phyloP scores from a whole-genome alignment of 1,284 basidiomycete species.

The Laetiporus sulphureus region DNA sequence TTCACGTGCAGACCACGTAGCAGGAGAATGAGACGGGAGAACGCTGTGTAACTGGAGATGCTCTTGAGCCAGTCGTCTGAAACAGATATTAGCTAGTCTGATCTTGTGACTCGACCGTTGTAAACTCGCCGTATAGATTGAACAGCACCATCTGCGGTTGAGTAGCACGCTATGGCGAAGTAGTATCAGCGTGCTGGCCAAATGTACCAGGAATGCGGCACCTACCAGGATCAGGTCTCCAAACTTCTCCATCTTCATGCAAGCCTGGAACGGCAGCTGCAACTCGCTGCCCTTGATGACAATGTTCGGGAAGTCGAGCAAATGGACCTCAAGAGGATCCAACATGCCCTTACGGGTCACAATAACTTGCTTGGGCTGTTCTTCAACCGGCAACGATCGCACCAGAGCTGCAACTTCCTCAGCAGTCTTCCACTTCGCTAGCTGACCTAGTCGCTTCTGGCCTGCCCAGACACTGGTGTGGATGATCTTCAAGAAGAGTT shows the following conservation, averaged over 20 bases:
- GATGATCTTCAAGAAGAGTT: conserved; percentile 98
- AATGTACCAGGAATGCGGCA: conserved; percentile 2
- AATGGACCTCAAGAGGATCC: conserved; percentile 95
- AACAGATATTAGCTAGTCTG: neutral
- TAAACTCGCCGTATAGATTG: conserved; percentile 79
- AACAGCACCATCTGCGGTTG: conserved; percentile 99
- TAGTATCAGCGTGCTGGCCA: conserved; percentile 1
- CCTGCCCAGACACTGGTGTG: conserved; percentile 99
- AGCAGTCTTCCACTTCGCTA: conserved; percentile 99
- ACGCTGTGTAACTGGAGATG: conserved; percentile 98
- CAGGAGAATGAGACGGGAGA: conserved; percentile 94
- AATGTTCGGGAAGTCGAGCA: conserved; percentile 99
- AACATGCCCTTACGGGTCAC: conserved; percentile 99
- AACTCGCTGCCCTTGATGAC: conserved; percentile 99
- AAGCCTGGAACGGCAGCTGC: conserved; percentile 98
- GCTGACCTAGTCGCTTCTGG: conserved; percentile 98
- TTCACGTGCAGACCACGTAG: conserved; percentile 98
- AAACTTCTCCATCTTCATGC: conserved; percentile 99
- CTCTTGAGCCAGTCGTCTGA: conserved; percentile 97
- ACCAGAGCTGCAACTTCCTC: conserved; percentile 99
- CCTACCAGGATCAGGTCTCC: conserved; percentile 89
- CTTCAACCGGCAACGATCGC: conserved; percentile 95
- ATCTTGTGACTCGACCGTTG: neutral
- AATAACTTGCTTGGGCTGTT: conserved; percentile 99
- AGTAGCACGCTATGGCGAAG: conserved; percentile 61